Evolutionary conservation across 225 moss, liverwort and hornwort genomes (phyloP).

Genomic region (Lunularia cruciata): DNA sequence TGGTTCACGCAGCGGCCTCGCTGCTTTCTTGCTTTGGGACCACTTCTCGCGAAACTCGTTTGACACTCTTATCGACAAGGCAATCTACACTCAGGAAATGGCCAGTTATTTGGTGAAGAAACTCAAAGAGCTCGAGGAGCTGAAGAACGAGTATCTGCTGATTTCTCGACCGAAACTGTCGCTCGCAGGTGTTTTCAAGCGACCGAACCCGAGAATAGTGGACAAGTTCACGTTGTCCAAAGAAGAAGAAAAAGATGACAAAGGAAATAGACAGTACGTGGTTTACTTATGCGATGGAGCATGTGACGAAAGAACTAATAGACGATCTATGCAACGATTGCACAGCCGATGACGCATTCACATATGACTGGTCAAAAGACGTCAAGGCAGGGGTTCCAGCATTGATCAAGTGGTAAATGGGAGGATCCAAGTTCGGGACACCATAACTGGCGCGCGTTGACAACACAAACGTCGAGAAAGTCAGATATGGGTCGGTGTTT

Average conservation of each 20-base stretch:
- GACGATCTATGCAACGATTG: background rate
- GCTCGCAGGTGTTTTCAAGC: constrained; percentile 22
- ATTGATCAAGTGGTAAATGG: no score
- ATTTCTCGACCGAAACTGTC: background rate
- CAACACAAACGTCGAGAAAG: no score
- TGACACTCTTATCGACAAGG: background rate
- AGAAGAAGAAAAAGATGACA: constrained; percentile 4
- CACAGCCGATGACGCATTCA: background rate
- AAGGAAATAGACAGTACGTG: background rate
- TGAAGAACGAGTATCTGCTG: background rate
- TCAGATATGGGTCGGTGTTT: no score
- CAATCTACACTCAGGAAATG: background rate
- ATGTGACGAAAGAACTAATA: constrained; percentile 13
- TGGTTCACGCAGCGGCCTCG: constrained; percentile 17
- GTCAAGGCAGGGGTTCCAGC: no score
- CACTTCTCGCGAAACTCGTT: background rate
- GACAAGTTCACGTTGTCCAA: constrained; percentile 22
- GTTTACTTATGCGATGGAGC: constrained; percentile 24
- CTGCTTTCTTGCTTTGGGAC: constrained; percentile 5
- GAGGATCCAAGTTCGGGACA: no score
- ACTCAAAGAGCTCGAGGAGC: background rate
- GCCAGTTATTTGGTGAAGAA: background rate
- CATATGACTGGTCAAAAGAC: background rate
- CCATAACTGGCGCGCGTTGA: no score
- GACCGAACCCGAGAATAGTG: constrained; percentile 4